Base-by-base conservation (phyloP, 345 rosid genomes). In the Gossypium herbaceum region DNA sequence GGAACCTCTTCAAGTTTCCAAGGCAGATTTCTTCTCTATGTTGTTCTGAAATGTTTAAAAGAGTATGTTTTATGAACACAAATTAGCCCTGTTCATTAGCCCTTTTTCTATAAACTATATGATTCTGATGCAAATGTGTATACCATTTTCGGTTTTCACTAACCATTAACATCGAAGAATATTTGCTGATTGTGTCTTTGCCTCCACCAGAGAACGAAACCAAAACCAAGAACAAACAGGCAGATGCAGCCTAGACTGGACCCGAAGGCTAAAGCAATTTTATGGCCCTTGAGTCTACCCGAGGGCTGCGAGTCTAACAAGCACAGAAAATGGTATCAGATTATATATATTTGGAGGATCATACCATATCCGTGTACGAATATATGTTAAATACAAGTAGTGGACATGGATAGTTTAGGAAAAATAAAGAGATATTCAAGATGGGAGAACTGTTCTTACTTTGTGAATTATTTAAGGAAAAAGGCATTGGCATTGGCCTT, bases 141-240 rank as follows among this genome's bases (percentile, higher is more conserved):
- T 34, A 25, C 59, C 55, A 52, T 24, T 3, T 63, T 39, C 7
- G 0, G 9, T 19, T 7, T 73, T 13, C 54, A 51, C 85, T 86
- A 73, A 92, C 98, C 98, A 62, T 88, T 90, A 29, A 89, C 85
- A 79, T 94, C 95, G 75, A 91, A 91, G 90, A 95, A 95, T 60
- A 95, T 84, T 85, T 92, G 98, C 72, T 92, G 85, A 85, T 90
- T 91, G 79, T 81, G 86, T 67, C 85, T 90, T 72, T 81, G 92
- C 78, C 88, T 92, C 95, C 89, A 89, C 98, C 95, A 90, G 48
- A 92, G 84, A 74, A 92, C 72, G 74, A 86, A 90, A 73, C 87
- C 92, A 51, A 88, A 84, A 12, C 90, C 89, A 43, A 87, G 76
- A 76, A 85, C 69, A 76, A 94, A 75, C 56, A 92, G 77, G 81